Evolutionary conservation across 164 flowering plant species (phyloP).

Genomic region (Vitis rotundifolia): DNA sequence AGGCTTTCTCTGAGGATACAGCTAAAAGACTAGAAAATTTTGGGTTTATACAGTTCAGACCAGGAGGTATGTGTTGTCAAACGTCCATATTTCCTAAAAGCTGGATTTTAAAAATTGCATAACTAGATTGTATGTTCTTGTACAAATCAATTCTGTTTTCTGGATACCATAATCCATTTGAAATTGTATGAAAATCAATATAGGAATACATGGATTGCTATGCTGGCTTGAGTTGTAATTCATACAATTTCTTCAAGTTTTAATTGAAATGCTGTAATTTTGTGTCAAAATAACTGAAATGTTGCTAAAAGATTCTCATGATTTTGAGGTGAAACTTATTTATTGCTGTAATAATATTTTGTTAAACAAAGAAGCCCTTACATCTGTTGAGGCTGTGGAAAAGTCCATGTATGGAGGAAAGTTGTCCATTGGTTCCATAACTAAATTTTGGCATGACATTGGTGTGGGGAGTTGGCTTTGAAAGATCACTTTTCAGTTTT

Average conservation of each 20-base stretch:
- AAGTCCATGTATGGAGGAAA: not conserved
- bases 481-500: too few relatives aligned
- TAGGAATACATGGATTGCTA: not conserved
- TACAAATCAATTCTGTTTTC: not conserved
- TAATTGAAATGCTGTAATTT: not conserved
- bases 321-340: not conserved
- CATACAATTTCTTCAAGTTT: not conserved
- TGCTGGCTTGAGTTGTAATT: too few relatives aligned
- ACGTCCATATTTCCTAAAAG: not conserved
- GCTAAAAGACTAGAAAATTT: constrained; percentile 96
- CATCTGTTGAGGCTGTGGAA: not conserved
- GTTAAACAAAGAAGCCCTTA: not conserved
- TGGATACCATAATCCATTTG: not conserved
- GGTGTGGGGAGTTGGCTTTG: too few relatives aligned
- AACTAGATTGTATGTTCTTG: not conserved
- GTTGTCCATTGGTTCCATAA: too few relatives aligned
- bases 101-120: too few relatives aligned
- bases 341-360: too few relatives aligned
- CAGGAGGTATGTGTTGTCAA: constrained; percentile 70
- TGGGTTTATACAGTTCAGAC: constrained; percentile 95
- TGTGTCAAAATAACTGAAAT: too few relatives aligned
- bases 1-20: constrained; percentile 98
- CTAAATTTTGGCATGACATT: too few relatives aligned
- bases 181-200: not conserved
- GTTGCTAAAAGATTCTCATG: too few relatives aligned